Base-by-base conservation (phyloP, 805 yeast genomes). In the Sugiyamaella floridensis region DNA sequence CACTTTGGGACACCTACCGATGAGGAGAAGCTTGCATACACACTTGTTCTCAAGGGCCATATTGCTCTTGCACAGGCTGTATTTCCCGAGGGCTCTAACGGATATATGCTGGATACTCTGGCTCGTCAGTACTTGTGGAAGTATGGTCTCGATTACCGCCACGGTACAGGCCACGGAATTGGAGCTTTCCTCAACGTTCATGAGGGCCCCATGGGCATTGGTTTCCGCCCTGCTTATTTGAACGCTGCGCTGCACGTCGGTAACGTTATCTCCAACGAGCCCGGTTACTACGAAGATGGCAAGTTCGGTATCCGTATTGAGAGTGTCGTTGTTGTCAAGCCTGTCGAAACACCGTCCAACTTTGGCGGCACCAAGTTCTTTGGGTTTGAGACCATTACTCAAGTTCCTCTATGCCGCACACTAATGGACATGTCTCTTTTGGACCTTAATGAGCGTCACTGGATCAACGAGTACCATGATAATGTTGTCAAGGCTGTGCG, bases 161-260 rank as follows among this genome's bases (percentile, higher is more conserved):
- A 93, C 68, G 98, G 99, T 9, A 89, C 98, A 0, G 97, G 98
- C 1, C 99, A 93, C 68, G 99, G 99, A 4, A 86, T 93, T n/a
- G 98, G 97, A 1, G 77, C 90, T 18, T 92, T 77, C 65, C 80
- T 95, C 45, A 85, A 85, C 66, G 98, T 93, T 15, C 99, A 93
- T 67, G 97, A 95, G 64, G 93, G 95, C 0, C 98, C 98, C 1
- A 77, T 92, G 51, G 95, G 90, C 14, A 81, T 93, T 55, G 87
- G 85, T 54, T 72, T 67, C 64, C 74, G 76, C 61, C 69, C 73
- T 22, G 71, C 76, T 14, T 70, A 78, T 22, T 70, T 73, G 34
- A 73, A 78, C 9, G 77, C 76, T 44, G 81, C 89, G 5, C 56
- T 73, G 28, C 69, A 75, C 51, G 73, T 74, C 12, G 97, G 97